Base-by-base conservation (phyloP, 306 rosid genomes). In the Glycine soja region DNA sequence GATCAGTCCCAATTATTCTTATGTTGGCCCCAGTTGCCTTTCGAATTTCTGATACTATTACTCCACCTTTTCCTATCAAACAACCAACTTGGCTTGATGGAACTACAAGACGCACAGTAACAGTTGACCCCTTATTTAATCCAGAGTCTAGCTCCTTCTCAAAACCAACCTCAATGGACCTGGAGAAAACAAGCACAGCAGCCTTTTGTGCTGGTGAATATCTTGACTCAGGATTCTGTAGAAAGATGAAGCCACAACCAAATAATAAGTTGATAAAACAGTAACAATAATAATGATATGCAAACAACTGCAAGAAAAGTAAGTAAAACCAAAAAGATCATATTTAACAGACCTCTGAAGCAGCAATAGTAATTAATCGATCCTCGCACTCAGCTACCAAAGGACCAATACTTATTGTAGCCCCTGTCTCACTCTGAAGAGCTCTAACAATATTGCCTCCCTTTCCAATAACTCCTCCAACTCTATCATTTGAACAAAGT, bases 401-500 rank as follows among this genome's bases (percentile, higher is more conserved):
- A 78, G 91, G 85, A 67, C 93, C 96, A 81, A 95, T 81, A 80
- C 87, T 90, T 81, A 95, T 85, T 24, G 83, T 77, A 79, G 99
- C 94, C 83, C 98, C 98, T 11, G 99, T 90, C 85, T 95, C 99
- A 85, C 84, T 92, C 86, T 95, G 97, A 80, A 95, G 91, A 66
- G 91, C 90, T 90, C 80, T 92, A 58, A 95, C 80, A 84, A 95
- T 90, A 75, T 84, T 67, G 63, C 98, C 99, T 34, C 97, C 97
- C 85, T 91, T 95, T 65, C 99, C 99, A 90, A 95, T 95, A 45
- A 95, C 88, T 81, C 97, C 98, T 67, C 99, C 99, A 81, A 90
- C 90, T 88, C 83, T 89, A 83, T 91, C 94, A 76, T 80, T 93
- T 70, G 94, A 66, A 81, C 98, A 95, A 79, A 95, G 92, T 79